phyloP scores from a whole-genome alignment of 768 basidiomycete species.

The Lactifluus piperatus region DNA sequence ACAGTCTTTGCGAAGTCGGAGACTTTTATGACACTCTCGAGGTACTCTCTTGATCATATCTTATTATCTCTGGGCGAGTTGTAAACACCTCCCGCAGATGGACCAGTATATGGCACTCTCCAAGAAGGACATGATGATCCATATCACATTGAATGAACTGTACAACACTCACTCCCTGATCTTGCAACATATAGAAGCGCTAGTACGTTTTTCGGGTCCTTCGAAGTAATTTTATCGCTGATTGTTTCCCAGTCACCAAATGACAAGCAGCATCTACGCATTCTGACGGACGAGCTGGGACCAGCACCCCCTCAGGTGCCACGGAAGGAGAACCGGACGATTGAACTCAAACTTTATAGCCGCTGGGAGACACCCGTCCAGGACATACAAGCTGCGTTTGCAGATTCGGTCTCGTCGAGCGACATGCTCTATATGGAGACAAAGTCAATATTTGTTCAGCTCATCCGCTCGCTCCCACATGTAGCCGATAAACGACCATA shows the following conservation, averaged over 20 bases:
- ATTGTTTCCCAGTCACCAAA: conserved; percentile 67
- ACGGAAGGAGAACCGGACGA: conserved; percentile 92
- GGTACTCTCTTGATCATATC: conserved; percentile 33
- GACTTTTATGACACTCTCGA: conserved; percentile 99
- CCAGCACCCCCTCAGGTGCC: conserved; percentile 91
- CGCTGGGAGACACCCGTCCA: conserved; percentile 99
- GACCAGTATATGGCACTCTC: conserved; percentile 99
- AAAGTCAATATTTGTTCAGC: conserved; percentile 97
- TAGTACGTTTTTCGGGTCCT: conserved; percentile 45
- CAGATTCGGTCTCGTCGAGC: conserved; percentile 94
- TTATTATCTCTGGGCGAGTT: background rate
- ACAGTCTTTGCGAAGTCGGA: conserved; percentile 94
- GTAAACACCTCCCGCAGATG: conserved; percentile 51
- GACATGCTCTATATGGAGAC: conserved; percentile 99
- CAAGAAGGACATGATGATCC: conserved; percentile 97
- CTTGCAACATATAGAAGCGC: conserved; percentile 86
- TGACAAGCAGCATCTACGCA: conserved; percentile 95
- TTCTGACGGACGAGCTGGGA: conserved; percentile 93
- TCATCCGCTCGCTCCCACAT: conserved; percentile 89
- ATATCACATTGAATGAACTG: conserved; percentile 97
- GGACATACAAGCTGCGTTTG: conserved; percentile 91
- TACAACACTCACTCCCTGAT: conserved; percentile 98
- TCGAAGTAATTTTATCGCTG: background rate
- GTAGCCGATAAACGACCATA: conserved; percentile 80
- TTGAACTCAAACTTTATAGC: conserved; percentile 88